Base-by-base conservation (phyloP, 805 yeast species). In the Allodekkera sacchari region DNA sequence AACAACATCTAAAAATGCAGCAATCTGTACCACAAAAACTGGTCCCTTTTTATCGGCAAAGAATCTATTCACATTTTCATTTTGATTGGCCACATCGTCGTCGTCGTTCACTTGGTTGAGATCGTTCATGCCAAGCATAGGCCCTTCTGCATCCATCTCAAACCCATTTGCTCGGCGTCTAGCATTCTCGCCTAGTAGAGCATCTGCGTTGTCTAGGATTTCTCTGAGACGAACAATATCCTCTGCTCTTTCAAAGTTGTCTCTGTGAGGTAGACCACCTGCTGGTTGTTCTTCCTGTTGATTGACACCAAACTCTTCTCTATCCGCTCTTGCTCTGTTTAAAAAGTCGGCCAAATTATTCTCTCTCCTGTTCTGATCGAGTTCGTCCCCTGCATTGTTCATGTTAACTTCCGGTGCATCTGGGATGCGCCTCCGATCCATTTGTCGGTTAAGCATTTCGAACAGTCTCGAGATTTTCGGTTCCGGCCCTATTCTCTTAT, bases 401-500 rank as follows among this genome's bases (percentile, higher is more conserved):
- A 11, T 12, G 8, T 21, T 22, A 23, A 10, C n/a, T n/a, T n/a
- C n/a, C n/a, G n/a, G n/a, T n/a, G n/a, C n/a, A n/a, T n/a, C n/a
- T n/a, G n/a, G n/a, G n/a, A n/a, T n/a, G n/a, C n/a, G 18, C 32
- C 23, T 25, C n/a, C 23, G 5, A 8, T 26, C 15, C 14, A 16
- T 27, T 11, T 13, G 18, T 14, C 27, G 14, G 28, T 18, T 19
- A 20, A 31, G 20, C 24, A 28, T 13, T 11, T 26, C 32, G 18
- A 32, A 27, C 6, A 32, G 15, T 12, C 25, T 15, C 15, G 26
- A 17, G 9, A 66, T 55, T 30, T 63, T 53, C 25, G 69, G 67
- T 38, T 66, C 74, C 29, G 59, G 66, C 3, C 92, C 92, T 28
- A 82, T 70, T 36, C 67, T 70, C 39, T 64, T 71, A 32, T 66